A percentile compares a stretch with the other conserved stretches of the same genome.
These are phyloP conservation scores for Pyrenula aspistea DNA, from an alignment of 495 filamentous ascomycete species.

Conservation along the genomic window DNA sequence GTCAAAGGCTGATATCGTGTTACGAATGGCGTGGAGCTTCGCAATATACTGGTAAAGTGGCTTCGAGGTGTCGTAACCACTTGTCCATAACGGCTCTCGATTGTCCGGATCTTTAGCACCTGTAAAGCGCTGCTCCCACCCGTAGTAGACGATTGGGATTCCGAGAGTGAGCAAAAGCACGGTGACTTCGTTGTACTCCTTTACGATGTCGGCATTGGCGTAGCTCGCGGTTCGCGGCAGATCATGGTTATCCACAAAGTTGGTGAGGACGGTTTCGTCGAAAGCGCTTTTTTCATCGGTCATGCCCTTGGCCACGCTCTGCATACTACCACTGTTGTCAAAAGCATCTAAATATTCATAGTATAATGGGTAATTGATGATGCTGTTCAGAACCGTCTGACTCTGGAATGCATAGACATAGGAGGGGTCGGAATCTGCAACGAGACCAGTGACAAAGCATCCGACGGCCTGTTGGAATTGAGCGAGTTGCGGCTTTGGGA, in stretches of 20 bases:
- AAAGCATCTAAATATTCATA: slow-evolving; percentile 43
- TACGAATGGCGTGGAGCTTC: slow-evolving; percentile 45
- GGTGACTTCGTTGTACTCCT: slow-evolving; percentile 50
- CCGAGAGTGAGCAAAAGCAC: slow-evolving; percentile 53
- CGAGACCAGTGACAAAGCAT: slow-evolving; percentile 53
- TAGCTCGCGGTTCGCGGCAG: slow-evolving; percentile 37
- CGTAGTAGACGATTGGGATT: slow-evolving; percentile 43
- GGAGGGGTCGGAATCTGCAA: slow-evolving; percentile 42
- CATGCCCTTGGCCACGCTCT: slow-evolving; percentile 33
- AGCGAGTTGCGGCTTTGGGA: slow-evolving; percentile 48
- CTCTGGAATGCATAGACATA: slow-evolving; percentile 49
- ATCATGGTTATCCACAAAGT: slow-evolving; percentile 63
- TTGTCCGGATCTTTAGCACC: slow-evolving; percentile 48
- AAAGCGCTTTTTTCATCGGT: slow-evolving; percentile 30
- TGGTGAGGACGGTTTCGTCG: slow-evolving; percentile 46
- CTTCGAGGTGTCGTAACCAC: slow-evolving; percentile 34
- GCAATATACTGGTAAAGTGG: slow-evolving; percentile 46
- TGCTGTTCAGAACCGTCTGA: slow-evolving; percentile 34
- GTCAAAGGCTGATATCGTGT: slow-evolving; percentile 3
- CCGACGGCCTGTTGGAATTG: slow-evolving; percentile 45
- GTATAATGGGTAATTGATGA: slow-evolving; percentile 55
- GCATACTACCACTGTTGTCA: slow-evolving; percentile 28
- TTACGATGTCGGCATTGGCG: slow-evolving; percentile 30
- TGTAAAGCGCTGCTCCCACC: slow-evolving; percentile 55
- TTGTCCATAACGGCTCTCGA: slow-evolving; percentile 55